Evolutionary conservation across 495 filamentous ascomycete genomes (phyloP).

Genomic region (Penicillium silybi): DNA sequence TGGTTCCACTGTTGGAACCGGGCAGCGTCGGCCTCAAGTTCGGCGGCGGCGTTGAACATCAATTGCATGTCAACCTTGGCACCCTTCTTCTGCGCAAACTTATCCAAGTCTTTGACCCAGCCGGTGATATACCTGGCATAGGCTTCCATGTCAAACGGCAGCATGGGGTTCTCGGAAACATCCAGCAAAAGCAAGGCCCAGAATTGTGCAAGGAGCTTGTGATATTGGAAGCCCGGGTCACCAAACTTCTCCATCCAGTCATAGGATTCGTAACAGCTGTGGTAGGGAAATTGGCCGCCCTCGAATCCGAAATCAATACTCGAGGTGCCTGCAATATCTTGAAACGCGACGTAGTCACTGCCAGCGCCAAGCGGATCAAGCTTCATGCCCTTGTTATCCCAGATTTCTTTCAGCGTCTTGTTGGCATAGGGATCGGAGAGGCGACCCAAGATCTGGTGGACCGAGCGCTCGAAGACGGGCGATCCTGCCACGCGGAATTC

Average conservation of each 20-base stretch:
- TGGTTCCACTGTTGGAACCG: constrained; percentile 71
- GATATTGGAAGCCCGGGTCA: constrained; percentile 81
- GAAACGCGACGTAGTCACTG: constrained; percentile 91
- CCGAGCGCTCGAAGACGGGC: constrained; percentile 68
- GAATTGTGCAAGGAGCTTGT: constrained; percentile 73
- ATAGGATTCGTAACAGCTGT: constrained; percentile 85
- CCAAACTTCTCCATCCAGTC: constrained; percentile 77
- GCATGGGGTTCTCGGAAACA: constrained; percentile 69
- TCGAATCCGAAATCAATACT: constrained; percentile 82
- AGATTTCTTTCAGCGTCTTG: constrained; percentile 67
- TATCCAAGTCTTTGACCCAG: constrained; percentile 64
- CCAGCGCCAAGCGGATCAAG: constrained; percentile 67
- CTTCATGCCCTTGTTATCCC: constrained; percentile 60
- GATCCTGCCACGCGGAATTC: constrained; percentile 73
- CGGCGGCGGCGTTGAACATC: constrained; percentile 56
- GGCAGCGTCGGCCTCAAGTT: constrained; percentile 55
- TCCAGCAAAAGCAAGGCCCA: constrained; percentile 82
- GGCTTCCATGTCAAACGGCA: constrained; percentile 79
- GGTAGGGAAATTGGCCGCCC: constrained; percentile 65
- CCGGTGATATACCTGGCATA: constrained; percentile 61
- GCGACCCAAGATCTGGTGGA: constrained; percentile 68
- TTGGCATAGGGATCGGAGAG: constrained; percentile 70
- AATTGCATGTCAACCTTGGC: constrained; percentile 50
- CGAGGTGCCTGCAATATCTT: constrained; percentile 87
- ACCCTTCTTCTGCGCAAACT: constrained; percentile 56